Evolutionary conservation across 1,284 basidiomycete genomes (phyloP).

Genomic region (Ustilago hordei): DNA sequence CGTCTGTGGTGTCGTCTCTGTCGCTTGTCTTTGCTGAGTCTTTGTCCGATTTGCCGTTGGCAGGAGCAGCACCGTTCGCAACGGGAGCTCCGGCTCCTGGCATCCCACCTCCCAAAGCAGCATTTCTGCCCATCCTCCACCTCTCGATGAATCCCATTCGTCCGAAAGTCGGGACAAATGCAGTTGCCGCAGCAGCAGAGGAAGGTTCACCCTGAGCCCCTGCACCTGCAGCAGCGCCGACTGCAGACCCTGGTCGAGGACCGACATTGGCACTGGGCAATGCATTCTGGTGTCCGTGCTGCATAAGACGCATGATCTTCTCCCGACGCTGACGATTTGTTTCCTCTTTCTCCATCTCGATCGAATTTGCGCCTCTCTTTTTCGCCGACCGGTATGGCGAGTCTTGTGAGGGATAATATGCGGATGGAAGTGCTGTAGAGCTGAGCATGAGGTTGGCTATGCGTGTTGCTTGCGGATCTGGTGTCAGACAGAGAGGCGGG

Average conservation of each 20-base stretch:
- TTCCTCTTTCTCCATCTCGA: constrained; percentile 60
- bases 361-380: constrained; percentile 55
- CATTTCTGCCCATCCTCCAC: constrained; percentile 61
- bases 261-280: not conserved
- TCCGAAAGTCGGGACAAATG: constrained; percentile 57
- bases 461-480: constrained; percentile 61
- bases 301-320: constrained; percentile 66
- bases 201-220: constrained; percentile 2
- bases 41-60: constrained; percentile 35
- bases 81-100: constrained; percentile 11
- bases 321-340: constrained; percentile 49
- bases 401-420: constrained; percentile 43
- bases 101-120: constrained; percentile 23
- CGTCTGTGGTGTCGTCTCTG: constrained; percentile 33
- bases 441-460: constrained; percentile 67
- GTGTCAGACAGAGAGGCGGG: constrained; percentile 64
- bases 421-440: constrained; percentile 57
- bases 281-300: constrained; percentile 48
- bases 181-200: constrained; percentile 19
- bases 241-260: constrained; percentile 3
- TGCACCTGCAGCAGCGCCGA: constrained; percentile 2
- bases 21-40: constrained; percentile 44
- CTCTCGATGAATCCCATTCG: constrained; percentile 60
- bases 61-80: constrained; percentile 22
- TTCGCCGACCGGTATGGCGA: constrained; percentile 46